Percentiles rank a stretch among this genome's conserved stretches.
Evolutionary conservation across 306 rosid genomes (phyloP).

Genomic region (Glycine latifolia): DNA sequence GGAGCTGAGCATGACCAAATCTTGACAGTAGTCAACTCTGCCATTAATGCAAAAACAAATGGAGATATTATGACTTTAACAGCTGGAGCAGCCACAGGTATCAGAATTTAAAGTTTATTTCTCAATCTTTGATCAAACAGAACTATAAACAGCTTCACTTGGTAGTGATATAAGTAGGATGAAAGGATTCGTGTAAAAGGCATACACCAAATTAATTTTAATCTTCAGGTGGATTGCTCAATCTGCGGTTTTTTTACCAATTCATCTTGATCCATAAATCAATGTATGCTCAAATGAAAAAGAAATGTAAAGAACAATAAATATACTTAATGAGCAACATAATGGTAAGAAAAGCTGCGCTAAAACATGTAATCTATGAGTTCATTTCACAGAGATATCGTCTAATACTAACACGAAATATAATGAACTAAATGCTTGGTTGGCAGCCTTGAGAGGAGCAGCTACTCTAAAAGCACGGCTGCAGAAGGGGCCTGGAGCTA

Average conservation of each 20-base stretch:
- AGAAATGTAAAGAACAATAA: not conserved
- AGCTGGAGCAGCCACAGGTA: conserved; percentile 98
- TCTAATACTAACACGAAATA: conserved; percentile 22
- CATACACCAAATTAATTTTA: not conserved
- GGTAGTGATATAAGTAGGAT: conserved; percentile 16
- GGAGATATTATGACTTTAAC: conserved; percentile 95
- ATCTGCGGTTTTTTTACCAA: not conserved
- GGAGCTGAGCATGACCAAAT: conserved; percentile 88
- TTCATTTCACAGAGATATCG: not conserved
- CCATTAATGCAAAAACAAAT: conserved; percentile 83
- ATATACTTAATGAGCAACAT: conserved; percentile 11
- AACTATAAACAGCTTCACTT: conserved; percentile 10
- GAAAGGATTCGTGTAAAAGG: not conserved
- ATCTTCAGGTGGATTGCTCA: conserved; percentile 18
- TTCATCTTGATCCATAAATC: not conserved
- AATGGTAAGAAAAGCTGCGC: not conserved
- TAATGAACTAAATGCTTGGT: conserved; percentile 23
- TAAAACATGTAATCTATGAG: conserved; percentile 12
- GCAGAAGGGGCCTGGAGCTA: conserved; percentile 73
- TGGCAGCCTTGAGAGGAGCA: conserved; percentile 85
- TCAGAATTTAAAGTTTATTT: conserved; percentile 22
- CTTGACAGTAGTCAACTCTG: conserved; percentile 74
- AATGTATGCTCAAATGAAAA: not conserved
- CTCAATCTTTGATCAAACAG: conserved; percentile 25
- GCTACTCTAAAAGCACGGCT: conserved; percentile 75